Evolutionary conservation across 225 moss, liverwort and hornwort genomes (phyloP).

Genomic region (Anthoceros angustus): DNA sequence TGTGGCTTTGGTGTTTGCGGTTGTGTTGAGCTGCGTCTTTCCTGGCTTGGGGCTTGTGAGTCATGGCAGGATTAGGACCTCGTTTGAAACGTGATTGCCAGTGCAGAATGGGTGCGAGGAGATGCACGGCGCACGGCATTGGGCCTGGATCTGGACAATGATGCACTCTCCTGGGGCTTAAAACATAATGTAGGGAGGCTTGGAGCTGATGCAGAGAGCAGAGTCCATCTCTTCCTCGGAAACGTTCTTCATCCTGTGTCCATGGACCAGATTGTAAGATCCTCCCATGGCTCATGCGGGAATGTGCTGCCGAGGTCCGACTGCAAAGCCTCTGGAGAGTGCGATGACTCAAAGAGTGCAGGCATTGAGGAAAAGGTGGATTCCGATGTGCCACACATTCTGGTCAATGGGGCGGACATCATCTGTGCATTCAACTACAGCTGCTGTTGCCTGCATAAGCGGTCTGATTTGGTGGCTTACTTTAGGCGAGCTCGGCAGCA

Average conservation of each 20-base stretch:
- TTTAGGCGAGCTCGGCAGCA: conserved; percentile 17
- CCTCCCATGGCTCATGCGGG: not conserved
- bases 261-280: conserved; percentile 12
- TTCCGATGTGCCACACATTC: not conserved
- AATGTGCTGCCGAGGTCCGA: conserved; percentile 2
- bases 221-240: conserved; percentile 26
- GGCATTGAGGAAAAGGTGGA: not conserved
- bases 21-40: not conserved
- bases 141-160: conserved; percentile 38
- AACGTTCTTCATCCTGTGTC: conserved; percentile 24
- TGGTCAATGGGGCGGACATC: conserved; percentile 17
- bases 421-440: conserved; percentile 50
- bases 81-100: conserved; percentile 10
- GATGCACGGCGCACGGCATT: conserved; percentile 36
- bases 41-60: not conserved
- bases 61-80: not conserved
- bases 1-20: conserved; percentile 5
- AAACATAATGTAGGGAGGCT: conserved; percentile 20
- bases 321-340: not conserved
- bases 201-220: conserved; percentile 18
- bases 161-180: conserved; percentile 32
- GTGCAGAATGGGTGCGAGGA: conserved; percentile 40
- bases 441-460: conserved; percentile 34
- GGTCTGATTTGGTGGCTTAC: conserved; percentile 26
- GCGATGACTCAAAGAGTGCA: not conserved